Percentiles rank a stretch among this genome's conserved stretches.
These are phyloP conservation scores for Vigna angularis DNA, from an alignment of 306 rosid species.

Conservation along the genomic window DNA sequence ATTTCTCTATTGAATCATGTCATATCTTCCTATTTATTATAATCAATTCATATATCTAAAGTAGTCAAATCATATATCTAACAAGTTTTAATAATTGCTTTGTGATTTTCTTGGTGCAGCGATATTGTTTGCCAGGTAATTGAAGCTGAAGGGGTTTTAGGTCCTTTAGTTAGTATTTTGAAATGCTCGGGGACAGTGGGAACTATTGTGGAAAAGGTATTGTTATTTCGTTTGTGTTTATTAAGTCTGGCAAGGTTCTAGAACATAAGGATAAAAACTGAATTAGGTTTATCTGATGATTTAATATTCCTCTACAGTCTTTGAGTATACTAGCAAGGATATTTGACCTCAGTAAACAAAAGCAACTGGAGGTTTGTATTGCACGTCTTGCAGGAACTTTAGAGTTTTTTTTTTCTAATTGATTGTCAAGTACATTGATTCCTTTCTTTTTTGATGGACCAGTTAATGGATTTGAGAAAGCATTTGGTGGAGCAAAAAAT, in stretches of 20 bases:
- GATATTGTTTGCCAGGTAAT: conserved; percentile 67
- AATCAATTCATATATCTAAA: too few species aligned
- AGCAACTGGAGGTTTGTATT: conserved; percentile 78
- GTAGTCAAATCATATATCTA: too few species aligned
- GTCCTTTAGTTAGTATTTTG: conserved; percentile 63
- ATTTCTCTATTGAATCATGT: too few species aligned
- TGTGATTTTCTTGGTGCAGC: conserved; percentile 60
- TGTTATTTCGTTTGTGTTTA: conserved; percentile 25
- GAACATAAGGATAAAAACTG: conserved; percentile 2
- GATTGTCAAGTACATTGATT: conserved; percentile 56
- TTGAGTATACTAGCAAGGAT: conserved; percentile 70
- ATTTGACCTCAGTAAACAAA: conserved; percentile 78
- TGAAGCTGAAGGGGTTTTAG: conserved; percentile 74
- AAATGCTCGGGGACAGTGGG: conserved; percentile 57
- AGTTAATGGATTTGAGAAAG: conserved; percentile 59
- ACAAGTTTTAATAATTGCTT: neutral
- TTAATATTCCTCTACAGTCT: conserved; percentile 61
- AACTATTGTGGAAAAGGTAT: conserved; percentile 70
- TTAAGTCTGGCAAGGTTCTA: conserved; percentile 26
- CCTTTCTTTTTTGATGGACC: conserved; percentile 74
- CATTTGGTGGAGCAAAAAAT: conserved; percentile 38
- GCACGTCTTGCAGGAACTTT: conserved; percentile 38
- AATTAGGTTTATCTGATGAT: conserved; percentile 41
- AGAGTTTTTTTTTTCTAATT: conserved; percentile 40
- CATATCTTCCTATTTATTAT: too few species aligned